These are phyloP conservation scores for Moricandia arvensis DNA, from an alignment of 345 rosid genomes.

Conservation along the genomic window DNA sequence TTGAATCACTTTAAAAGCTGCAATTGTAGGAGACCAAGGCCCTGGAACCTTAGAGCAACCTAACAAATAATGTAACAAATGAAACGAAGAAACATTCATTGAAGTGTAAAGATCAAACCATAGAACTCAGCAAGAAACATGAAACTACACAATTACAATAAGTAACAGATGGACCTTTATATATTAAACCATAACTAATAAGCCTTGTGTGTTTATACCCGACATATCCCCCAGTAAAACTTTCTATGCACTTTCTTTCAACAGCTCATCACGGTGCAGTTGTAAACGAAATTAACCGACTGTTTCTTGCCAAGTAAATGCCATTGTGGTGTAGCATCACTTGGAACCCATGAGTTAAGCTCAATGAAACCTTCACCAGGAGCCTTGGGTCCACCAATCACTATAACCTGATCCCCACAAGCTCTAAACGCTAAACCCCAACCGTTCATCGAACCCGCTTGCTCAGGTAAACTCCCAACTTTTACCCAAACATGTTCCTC, in stretches of 20 bases:
- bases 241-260: constrained; percentile 23
- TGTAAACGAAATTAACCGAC: constrained; percentile 62
- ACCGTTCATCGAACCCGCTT: constrained; percentile 58
- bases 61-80: constrained; percentile 2
- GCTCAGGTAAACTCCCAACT: constrained; percentile 58
- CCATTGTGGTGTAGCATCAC: constrained; percentile 60
- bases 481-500: constrained; percentile 46
- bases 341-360: constrained; percentile 72
- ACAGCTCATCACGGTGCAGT: constrained; percentile 86
- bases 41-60: constrained; percentile 4
- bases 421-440: constrained; percentile 91
- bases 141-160: constrained; percentile 31
- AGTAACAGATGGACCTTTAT: not conserved
- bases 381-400: constrained; percentile 59
- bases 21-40: not conserved
- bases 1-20: not conserved
- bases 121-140: constrained; percentile 7
- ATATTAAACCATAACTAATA: constrained; percentile 9
- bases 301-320: constrained; percentile 52
- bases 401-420: constrained; percentile 63
- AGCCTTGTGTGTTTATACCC: not conserved
- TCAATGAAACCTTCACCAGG: constrained; percentile 55
- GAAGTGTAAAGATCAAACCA: constrained; percentile 5
- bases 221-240: no score
- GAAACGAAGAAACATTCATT: constrained; percentile 19